phyloP scores from a whole-genome alignment of 176 grass and related monocot genomes.

The Guadua angustifolia region DNA sequence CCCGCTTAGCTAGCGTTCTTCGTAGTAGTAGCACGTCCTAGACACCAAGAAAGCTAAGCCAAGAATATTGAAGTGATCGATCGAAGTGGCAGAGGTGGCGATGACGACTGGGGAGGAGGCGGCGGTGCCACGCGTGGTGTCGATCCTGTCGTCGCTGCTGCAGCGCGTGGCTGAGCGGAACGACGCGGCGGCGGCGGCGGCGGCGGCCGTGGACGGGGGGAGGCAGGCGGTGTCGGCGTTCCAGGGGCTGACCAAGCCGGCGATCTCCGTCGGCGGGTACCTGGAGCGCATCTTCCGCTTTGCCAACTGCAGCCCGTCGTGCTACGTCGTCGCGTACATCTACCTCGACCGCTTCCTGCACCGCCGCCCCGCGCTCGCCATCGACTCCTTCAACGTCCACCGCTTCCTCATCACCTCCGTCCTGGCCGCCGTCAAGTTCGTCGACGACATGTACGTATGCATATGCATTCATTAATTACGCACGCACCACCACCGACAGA shows the following conservation, averaged over 20 bases:
- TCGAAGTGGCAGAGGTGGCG: not conserved
- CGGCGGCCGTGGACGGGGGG: not conserved
- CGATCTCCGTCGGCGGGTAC: constrained; percentile 84
- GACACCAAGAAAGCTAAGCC: not conserved
- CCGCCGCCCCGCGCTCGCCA: constrained; percentile 64
- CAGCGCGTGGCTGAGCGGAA: constrained; percentile 72
- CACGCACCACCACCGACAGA: not conserved
- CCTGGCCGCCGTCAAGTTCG: constrained; percentile 95
- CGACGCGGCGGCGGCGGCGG: constrained; percentile 49
- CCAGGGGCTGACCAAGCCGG: constrained; percentile 82
- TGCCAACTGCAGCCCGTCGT: constrained; percentile 83
- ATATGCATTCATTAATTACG: not conserved
- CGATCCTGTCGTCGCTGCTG: constrained; percentile 80
- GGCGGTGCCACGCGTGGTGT: constrained; percentile 78
- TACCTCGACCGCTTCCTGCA: constrained; percentile 94
- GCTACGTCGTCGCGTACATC: constrained; percentile 94
- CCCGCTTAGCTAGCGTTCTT: not conserved
- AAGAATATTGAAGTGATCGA: not conserved
- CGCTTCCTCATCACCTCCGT: constrained; percentile 93
- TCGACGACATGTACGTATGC: constrained; percentile 92
- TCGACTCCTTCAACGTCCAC: constrained; percentile 99
- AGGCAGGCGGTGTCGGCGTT: constrained; percentile 60
- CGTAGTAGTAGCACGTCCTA: not conserved
- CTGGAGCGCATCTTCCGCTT: constrained; percentile 97
- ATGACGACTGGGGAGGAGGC: constrained; percentile 50